Evolutionary conservation across 2,329 filamentous ascomycete species (phyloP).

Genomic region (Aspergillus vadensis): DNA sequence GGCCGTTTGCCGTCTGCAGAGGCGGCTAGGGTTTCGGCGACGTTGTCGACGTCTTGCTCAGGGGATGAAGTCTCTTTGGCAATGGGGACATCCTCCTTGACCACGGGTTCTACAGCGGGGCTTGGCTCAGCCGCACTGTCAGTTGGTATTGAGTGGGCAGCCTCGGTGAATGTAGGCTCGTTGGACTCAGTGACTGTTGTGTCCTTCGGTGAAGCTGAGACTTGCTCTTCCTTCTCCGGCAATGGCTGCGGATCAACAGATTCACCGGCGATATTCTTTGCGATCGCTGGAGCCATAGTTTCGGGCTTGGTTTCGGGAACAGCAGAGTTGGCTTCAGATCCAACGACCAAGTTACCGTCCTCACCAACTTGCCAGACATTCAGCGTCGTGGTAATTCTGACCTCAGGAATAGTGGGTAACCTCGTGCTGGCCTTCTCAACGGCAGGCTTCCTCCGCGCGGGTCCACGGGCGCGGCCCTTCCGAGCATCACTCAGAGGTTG

Average conservation of each 20-base stretch:
- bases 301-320: constrained; percentile 20
- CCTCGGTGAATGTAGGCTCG: constrained; percentile 9
- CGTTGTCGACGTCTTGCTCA: constrained; percentile 23
- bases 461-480: constrained; percentile 86
- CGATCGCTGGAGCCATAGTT: constrained; percentile 33
- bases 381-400: constrained; percentile 43
- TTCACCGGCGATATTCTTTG: constrained; percentile 40
- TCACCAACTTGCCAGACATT: constrained; percentile 43
- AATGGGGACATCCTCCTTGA: neutral
- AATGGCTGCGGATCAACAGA: constrained; percentile 32
- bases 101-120: constrained; percentile 3
- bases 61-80: constrained; percentile 9
- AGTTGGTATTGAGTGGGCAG: constrained; percentile 8
- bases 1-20: constrained; percentile 30
- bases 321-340: constrained; percentile 20
- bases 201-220: constrained; percentile 7
- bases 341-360: constrained; percentile 38
- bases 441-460: constrained; percentile 71
- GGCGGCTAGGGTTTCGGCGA: constrained; percentile 27
- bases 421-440: constrained; percentile 56
- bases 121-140: constrained; percentile 10
- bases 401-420: constrained; percentile 39
- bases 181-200: neutral
- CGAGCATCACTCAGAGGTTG: constrained; percentile 83
- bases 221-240: constrained; percentile 11